phyloP scores from a whole-genome alignment of 2,329 filamentous ascomycete genomes.

The Diaporthe velutina region DNA sequence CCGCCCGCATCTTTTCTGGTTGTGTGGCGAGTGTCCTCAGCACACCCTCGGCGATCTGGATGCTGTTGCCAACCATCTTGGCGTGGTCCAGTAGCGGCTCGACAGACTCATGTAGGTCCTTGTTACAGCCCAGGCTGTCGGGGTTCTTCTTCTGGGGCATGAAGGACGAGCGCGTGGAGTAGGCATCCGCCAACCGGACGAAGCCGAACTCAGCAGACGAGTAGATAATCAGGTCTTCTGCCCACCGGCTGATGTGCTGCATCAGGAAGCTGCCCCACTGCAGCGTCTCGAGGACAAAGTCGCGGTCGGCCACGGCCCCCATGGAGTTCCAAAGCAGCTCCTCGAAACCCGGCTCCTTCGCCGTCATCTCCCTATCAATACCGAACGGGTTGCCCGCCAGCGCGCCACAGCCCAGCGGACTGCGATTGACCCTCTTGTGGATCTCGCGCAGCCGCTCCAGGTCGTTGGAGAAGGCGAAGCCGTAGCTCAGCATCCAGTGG shows the following conservation, averaged over 20 bases:
- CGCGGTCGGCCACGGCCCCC: slow-evolving; percentile 80
- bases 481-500: slow-evolving; percentile 85
- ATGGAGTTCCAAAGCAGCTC: slow-evolving; percentile 82
- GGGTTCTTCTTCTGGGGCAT: slow-evolving; percentile 91
- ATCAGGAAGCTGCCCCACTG: slow-evolving; percentile 85
- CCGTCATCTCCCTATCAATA: slow-evolving; percentile 84
- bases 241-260: slow-evolving; percentile 83
- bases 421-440: slow-evolving; percentile 78
- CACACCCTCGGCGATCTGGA: slow-evolving; percentile 84
- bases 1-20: slow-evolving; percentile 76
- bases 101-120: slow-evolving; percentile 79
- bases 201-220: slow-evolving; percentile 82
- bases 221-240: slow-evolving; percentile 90
- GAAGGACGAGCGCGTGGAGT: slow-evolving; percentile 80
- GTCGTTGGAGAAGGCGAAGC: slow-evolving; percentile 78
- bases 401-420: slow-evolving; percentile 80
- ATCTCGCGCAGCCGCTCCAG: slow-evolving; percentile 82
- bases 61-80: slow-evolving; percentile 78
- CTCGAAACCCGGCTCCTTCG: slow-evolving; percentile 84
- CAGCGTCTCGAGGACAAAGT: slow-evolving; percentile 86
- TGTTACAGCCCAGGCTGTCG: slow-evolving; percentile 74
- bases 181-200: slow-evolving; percentile 81
- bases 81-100: slow-evolving; percentile 82
- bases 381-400: slow-evolving; percentile 86
- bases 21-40: slow-evolving; percentile 78